Base-by-base conservation (phyloP, 2,329 filamentous ascomycete genomes). In the Fusarium penzigii region DNA sequence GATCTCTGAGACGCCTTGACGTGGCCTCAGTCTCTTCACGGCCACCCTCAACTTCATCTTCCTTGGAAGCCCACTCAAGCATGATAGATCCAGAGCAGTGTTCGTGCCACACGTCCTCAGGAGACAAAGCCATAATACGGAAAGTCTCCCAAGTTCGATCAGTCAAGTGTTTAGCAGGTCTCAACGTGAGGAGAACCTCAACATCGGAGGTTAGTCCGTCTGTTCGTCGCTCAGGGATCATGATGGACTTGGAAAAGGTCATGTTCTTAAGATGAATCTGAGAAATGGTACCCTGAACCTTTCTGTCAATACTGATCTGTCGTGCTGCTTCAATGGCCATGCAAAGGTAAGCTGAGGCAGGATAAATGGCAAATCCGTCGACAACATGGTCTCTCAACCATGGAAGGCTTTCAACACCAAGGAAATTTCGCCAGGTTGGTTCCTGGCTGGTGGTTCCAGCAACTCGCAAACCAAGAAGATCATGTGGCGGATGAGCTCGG, bases 301-400 rank as follows among this genome's bases (percentile, higher is more conserved):
- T 8, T 16, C 54, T 55, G 29, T 55, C 53, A 12, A 47, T n/a
- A 17, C 46, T 55, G 7, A 54, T 53, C 48, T 56, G 54, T 1
- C 48, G 51, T 6, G 39, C 52, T 12, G 55, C 65, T 46, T 67
- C 63, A 12, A 53, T 58, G 2, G 54, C 58, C 63, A 75, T 66
- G 14, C 68, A 68, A 2, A 70, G 61, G 29, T 68, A 66, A 11
- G 71, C 75, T 3, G 70, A 66, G 17, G 67, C 70, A 48, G 75
- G 71, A 45, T 73, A 75, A 53, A 78, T 70, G 44, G 71, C 69
- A 42, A 76, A 68, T 52, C 69, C 74, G 49, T 73, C 69, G 63
- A 78, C 72, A 17, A 64, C 53, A 64, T 78, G 77, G 51, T 78
- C 74, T 17, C 73, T 66, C 2, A 76, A 65, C 47, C 78, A 79